Evolutionary conservation across 768 basidiomycete species (phyloP), one percentile per base, ranked within the genome.

Genomic region (Melanogaster broomeanus): DNA sequence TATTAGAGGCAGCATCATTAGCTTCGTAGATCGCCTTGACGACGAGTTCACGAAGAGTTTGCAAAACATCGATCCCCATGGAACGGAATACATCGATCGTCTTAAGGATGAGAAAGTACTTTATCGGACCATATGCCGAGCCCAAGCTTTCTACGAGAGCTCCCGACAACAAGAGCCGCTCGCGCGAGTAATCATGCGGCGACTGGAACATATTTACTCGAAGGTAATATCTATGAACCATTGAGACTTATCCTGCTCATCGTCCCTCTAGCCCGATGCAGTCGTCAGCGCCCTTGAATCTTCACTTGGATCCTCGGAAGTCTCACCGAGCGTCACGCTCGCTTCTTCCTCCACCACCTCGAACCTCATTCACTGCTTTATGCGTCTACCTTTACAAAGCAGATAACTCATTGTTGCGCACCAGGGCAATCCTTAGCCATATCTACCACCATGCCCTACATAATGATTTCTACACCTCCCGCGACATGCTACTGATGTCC

Each of bases 401-500:
- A 41, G 88, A 88, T 62, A 93, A 93, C 64, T 89, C 93, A 2
- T 82, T 98, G 47, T 77, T 98, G 47, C 89, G 96, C 49, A 98
- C 97, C 12, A 87, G 97, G 55, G 96, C 97, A 8, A 96, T 99
- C 86, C 85, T 99, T 46, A 88, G 88, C 64, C 97, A 99, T 68
- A 93, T 98, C 66, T 99, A 94, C 70, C 95, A 98, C 71, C 87
- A 94, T 64, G 97, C 96, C 24, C 81, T 97, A 27, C 93, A 95
- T 69, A 97, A 98, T 61, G 89, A 96, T 64, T 99, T 93, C 76
- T 83, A 97, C 75, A 93, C 91, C 24, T 90, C 97, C 10, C 90
- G 97, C 25, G 97, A 99, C 73, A 95, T 98, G 90, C 74, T 99
- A 33, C 77, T 99, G 54, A 98, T 99, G 97, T 98, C 95, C 5